Evolutionary conservation across 345 rosid species (phyloP).

Genomic region (Salix brachista): DNA sequence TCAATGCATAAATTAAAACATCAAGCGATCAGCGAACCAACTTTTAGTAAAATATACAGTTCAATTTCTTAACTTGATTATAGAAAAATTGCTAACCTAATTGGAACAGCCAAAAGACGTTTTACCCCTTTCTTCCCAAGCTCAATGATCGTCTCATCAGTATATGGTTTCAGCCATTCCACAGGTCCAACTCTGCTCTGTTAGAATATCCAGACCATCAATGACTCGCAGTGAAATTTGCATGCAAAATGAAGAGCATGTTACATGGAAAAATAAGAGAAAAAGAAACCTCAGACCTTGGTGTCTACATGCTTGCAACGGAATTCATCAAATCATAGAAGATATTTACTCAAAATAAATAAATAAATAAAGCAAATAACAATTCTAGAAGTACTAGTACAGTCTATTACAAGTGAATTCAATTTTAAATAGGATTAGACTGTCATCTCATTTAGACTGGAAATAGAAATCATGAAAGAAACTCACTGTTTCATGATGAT

Average conservation of each 20-base stretch:
- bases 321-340: background rate
- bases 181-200: conserved; percentile 99
- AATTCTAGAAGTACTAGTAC: background rate
- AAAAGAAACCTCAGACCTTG: background rate
- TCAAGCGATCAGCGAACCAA: background rate
- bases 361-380: no score
- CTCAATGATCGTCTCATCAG: conserved; percentile 88
- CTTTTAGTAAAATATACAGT: conserved; percentile 3
- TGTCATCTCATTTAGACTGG: background rate
- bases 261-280: background rate
- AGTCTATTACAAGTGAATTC: background rate
- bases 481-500: background rate
- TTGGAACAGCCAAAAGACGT: conserved; percentile 85
- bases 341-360: no score
- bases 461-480: background rate
- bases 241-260: background rate
- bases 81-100: conserved; percentile 47
- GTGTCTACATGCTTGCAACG: background rate
- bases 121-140: conserved; percentile 86
- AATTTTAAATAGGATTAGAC: no score
- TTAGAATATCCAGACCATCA: conserved; percentile 25
- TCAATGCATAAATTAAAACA: background rate
- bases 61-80: background rate
- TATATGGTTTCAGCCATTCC: conserved; percentile 99
- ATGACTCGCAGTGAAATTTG: background rate